These are phyloP conservation scores for Rhizophora apiculata DNA, from an alignment of 345 rosid genomes.

Conservation along the genomic window DNA sequence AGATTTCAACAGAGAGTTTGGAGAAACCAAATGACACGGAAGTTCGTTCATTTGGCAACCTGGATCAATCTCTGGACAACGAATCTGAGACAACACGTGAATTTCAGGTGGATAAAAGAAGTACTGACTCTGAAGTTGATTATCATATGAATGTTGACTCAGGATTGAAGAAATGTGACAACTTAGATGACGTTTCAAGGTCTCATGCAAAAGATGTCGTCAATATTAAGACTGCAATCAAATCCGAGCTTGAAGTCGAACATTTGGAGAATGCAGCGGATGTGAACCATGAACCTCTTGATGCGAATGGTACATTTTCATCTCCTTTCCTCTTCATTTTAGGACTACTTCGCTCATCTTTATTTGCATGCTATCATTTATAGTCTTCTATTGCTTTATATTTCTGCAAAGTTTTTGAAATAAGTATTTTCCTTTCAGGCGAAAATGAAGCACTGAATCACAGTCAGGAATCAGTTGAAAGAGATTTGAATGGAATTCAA, in stretches of 20 bases:
- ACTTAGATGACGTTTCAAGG: neutral
- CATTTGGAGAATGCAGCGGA: constrained; percentile 6
- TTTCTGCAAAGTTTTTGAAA: neutral
- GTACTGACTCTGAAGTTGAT: neutral
- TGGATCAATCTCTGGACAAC: constrained; percentile 26
- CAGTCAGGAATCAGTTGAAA: neutral
- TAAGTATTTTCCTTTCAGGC: neutral
- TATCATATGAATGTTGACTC: neutral
- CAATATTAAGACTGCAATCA: constrained; percentile 16
- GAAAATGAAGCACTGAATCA: constrained; percentile 2
- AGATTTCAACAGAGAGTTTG: constrained; percentile 12
- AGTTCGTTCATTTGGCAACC: constrained; percentile 22
- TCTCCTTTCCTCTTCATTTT: neutral
- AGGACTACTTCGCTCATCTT: neutral
- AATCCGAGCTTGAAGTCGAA: constrained; percentile 15
- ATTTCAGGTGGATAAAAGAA: constrained; percentile 14
- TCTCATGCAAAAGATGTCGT: constrained; percentile 16
- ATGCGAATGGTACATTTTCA: constrained; percentile 24
- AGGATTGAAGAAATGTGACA: neutral
- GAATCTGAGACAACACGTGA: constrained; percentile 24
- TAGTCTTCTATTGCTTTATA: neutral
- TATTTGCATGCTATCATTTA: neutral
- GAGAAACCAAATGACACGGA: constrained; percentile 20
- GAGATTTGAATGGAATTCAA: neutral
- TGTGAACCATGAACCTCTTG: neutral